Evolutionary conservation across 495 filamentous ascomycete species (phyloP), one percentile per base, ranked within the genome.

Genomic region (Neurospora terricola): DNA sequence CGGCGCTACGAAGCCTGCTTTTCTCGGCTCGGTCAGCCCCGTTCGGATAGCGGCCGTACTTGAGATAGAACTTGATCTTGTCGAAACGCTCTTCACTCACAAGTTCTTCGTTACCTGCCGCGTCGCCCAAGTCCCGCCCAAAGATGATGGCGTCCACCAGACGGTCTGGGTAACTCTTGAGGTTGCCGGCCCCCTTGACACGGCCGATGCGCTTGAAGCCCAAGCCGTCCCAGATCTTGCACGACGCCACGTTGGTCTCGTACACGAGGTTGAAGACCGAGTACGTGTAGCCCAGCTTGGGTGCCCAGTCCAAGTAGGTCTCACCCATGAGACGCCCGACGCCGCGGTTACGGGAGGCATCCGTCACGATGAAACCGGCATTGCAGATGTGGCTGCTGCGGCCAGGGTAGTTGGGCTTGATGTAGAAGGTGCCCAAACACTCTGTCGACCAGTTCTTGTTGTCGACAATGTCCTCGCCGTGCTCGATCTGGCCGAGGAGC

Each of bases 191-290:
- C 42, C 91, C 93, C 77, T 94, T 94, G 74, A 99, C 91, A 59
- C 91, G 90, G 4, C 96, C 96, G 79, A 99, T 96, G 45, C 96
- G 91, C 83, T 99, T 97, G 83, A 99, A 99, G 38, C 96, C 96
- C n/a, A 99, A 87, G 2, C 91, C 93, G 82, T 99, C 96, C 96
- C 96, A 99, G 73, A 99, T 94, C 68, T 93, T 92, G 78, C 92
- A 94, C 21, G 94, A 97, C 3, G 93, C 96, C 42, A 96, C 90
- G 81, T 99, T 98, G 73, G 92, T 98, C 85, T 98, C 96, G 82
- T 97, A 99, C 18, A 99, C 95, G 40, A 99, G 88, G 81, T 99
- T 98, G 87, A 99, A 99, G 42, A 99, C 93, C 12, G 92, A 94
- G 84, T 98, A 98, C 40, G 91, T 93, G 80, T 97, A 99, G 23